Evolutionary conservation across 768 basidiomycete genomes (phyloP), one percentile per base, ranked within the genome.

Genomic region (Tulasnella calospora): DNA sequence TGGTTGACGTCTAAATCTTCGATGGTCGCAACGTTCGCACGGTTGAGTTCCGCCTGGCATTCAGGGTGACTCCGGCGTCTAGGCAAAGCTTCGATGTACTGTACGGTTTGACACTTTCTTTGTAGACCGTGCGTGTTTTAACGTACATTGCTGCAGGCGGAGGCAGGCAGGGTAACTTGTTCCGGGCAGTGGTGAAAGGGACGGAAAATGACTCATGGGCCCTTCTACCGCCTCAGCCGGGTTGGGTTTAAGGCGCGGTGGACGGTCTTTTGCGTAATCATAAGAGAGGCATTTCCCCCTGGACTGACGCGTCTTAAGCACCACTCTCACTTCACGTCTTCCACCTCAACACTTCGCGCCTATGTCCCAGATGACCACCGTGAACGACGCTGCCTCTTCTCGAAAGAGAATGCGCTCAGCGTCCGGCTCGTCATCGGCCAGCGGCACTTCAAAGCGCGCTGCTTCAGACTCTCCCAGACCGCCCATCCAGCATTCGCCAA

Each of bases 391-490:
- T 9, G 77, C 71, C 33, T 17, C 77, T 15, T 71, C 69, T 71
- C 77, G 77, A 19, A 78, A 78, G 55, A 67, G 77, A 33, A 40
- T 57, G 40, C 38, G 77, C 27, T 78, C 77, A 35, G 46, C 40
- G 44, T 78, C 77, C n/a, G 69, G 38, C 44, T 44, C 69, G 69
- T 78, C 77, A n/a, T 71, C 69, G 3, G 71, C 69, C 46, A 78
- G 77, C 69, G 82, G 81, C 12, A 81, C 82, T 15, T 84, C 90
- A 79, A 96, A 96, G 86, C 91, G 94, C 80, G 88, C 92, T 27
- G 89, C 89, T 77, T 92, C 94, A 33, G 92, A 93, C 83, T 90
- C 88, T 73, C 87, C 88, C 73, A 69, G 17, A 77, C 61, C 74
- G 78, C 17, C 80, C 79, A 23, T 78, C 80, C 35, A 80, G 80